Evolutionary conservation across 192 early-diverging fungal species (phyloP).

Genomic region (Umbelopsis sp.): DNA sequence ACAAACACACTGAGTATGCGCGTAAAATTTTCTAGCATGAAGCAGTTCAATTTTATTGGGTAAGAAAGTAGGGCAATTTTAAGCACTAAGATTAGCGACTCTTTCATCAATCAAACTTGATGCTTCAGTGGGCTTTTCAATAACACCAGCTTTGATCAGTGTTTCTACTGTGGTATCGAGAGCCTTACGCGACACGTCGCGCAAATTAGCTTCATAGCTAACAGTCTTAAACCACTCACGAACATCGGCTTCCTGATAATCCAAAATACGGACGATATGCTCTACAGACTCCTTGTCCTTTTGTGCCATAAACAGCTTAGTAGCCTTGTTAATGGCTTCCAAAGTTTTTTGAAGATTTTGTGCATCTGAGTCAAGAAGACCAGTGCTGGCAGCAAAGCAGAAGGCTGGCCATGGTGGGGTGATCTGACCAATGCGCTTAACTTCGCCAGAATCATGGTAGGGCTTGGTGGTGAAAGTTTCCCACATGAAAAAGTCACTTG

Average conservation of each 20-base stretch:
- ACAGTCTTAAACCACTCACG: slow-evolving; percentile 68
- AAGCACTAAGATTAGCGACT: neutral
- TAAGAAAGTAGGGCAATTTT: neutral
- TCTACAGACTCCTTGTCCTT: slow-evolving; percentile 49
- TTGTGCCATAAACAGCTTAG: slow-evolving; percentile 47
- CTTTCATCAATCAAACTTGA: neutral
- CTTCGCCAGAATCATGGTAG: slow-evolving; percentile 69
- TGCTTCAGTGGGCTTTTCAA: slow-evolving; percentile 43
- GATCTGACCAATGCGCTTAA: slow-evolving; percentile 75
- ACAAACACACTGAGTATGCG: neutral
- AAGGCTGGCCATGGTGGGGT: slow-evolving; percentile 93
- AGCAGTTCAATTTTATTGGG: neutral
- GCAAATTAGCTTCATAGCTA: slow-evolving; percentile 50
- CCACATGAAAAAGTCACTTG: slow-evolving; percentile 86
- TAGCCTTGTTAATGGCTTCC: slow-evolving; percentile 45
- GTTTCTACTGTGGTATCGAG: slow-evolving; percentile 52
- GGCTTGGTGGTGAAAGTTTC: slow-evolving; percentile 92
- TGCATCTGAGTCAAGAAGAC: slow-evolving; percentile 34
- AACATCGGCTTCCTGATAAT: slow-evolving; percentile 60
- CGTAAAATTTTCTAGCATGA: neutral
- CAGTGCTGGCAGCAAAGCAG: slow-evolving; percentile 69
- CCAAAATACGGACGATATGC: slow-evolving; percentile 53
- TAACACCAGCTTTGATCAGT: slow-evolving; percentile 61
- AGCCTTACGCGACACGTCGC: slow-evolving; percentile 42
- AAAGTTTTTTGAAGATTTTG: slow-evolving; percentile 35